phyloP scores from a whole-genome alignment of 352 stramenopile genomes.

The Phytophthora cryptogea region DNA sequence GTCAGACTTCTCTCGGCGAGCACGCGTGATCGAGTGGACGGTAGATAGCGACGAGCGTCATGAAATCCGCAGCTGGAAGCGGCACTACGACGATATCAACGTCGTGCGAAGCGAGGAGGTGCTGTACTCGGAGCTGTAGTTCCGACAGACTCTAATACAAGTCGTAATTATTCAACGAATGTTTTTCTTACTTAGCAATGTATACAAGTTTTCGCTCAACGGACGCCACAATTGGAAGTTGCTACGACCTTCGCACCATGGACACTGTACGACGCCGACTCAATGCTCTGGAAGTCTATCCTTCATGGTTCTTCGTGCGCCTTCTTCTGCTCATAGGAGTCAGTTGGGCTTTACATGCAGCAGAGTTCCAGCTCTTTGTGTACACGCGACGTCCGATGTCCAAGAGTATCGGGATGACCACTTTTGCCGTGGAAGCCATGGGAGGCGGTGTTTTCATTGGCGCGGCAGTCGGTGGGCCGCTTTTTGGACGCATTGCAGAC shows the following conservation, averaged over 20 bases:
- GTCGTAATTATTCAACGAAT: constrained; percentile 29
- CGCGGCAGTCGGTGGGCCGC: constrained; percentile 31
- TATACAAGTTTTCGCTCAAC: too few species aligned
- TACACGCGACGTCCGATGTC: constrained; percentile 40
- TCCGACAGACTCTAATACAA: not conserved
- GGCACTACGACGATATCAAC: constrained; percentile 37
- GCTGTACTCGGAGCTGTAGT: constrained; percentile 38
- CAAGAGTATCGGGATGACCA: constrained; percentile 35
- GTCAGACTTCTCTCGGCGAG: constrained; percentile 40
- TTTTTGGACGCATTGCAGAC: constrained; percentile 44
- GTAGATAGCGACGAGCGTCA: constrained; percentile 41
- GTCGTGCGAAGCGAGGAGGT: constrained; percentile 26
- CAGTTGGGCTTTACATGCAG: constrained; percentile 47
- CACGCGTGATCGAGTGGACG: constrained; percentile 61
- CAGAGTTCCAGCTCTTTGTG: constrained; percentile 42
- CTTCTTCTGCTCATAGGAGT: constrained; percentile 37
- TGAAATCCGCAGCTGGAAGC: constrained; percentile 52
- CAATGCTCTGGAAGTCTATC: constrained; percentile 18
- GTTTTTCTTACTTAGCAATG: not conserved
- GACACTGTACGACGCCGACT: constrained; percentile 12
- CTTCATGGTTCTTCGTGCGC: constrained; percentile 42
- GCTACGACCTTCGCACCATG: not conserved
- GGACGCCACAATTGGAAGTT: not conserved
- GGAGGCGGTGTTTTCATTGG: constrained; percentile 34
- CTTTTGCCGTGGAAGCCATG: constrained; percentile 32